These are phyloP conservation scores for Phycomyces nitens DNA, from an alignment of 192 early-diverging fungal species.

Conservation along the genomic window DNA sequence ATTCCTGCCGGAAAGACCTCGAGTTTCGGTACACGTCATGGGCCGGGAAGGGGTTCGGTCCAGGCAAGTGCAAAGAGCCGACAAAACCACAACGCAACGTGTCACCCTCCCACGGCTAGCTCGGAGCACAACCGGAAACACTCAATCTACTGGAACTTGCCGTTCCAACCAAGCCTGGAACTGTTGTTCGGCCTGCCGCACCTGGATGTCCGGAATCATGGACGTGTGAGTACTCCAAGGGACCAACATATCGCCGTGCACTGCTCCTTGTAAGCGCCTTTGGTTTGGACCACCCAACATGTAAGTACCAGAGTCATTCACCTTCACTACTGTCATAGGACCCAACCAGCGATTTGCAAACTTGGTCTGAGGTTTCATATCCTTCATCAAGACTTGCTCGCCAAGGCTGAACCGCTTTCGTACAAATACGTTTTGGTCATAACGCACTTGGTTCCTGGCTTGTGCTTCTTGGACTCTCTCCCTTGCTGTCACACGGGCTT, in stretches of 20 bases:
- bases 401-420: neutral
- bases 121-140: no score
- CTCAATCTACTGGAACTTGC: no score
- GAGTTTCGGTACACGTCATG: no score
- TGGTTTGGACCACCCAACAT: neutral
- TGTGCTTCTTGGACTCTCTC: neutral
- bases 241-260: neutral
- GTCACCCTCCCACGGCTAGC: no score
- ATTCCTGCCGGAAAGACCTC: no score
- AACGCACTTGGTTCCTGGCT: neutral
- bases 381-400: constrained; percentile 1
- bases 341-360: constrained; percentile 8
- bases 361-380: neutral
- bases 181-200: no score
- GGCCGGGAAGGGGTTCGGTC: no score
- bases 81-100: no score
- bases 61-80: no score
- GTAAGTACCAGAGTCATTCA: neutral
- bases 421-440: neutral
- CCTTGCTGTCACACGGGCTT: neutral
- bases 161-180: no score
- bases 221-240: no score
- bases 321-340: neutral
- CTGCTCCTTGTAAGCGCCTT: neutral
- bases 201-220: no score